Base-by-base conservation (phyloP, 176 grass and related monocot genomes). In the Lolium multiflorum region DNA sequence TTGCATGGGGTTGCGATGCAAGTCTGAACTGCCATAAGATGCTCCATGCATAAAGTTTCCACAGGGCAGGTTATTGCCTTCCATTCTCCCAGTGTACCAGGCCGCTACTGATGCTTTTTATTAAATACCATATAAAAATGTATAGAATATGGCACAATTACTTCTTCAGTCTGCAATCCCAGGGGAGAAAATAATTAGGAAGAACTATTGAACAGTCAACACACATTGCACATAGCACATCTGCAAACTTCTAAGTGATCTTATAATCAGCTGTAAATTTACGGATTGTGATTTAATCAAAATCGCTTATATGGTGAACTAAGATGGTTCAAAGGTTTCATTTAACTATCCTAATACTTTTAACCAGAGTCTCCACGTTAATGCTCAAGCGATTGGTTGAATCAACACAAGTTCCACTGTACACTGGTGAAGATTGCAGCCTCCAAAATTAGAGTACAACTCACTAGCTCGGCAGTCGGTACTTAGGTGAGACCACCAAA, bases 11-110 rank as follows among this genome's bases (percentile, higher is more conserved):
- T 51, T 84, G 20, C 57, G 17, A 59, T 89, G 93, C 78, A 94
- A 85, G 25, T 92, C 89, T 66, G 88, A 63, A 38, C 56, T 83
- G 52, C 88, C 82, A 79, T 89, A 97, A 82, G 87, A 54, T 85
- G 72, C 20, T 87, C 86, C 87, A 83, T 93, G 90, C 43, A 94
- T 90, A 86, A 92, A 91, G 7, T 61, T 93, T 65, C 89, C 85
- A 67, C 89, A 54, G 12, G 89, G 87, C 25, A 80, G 66, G 70
- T 90, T 95, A 26, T 81, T 88, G 28, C 85, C 87, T 87, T 95
- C 93, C 95, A 98, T 98, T 72, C 83, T 22, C 50, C 51, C 41
- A 25, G 25, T 82, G 72, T 39, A 82, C 50, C 71, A 77, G 31
- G 18, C 50, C 25, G n/a, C 22, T 24, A 81, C 52, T 56, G 55